Evolutionary conservation across 2,329 filamentous ascomycete species (phyloP), one percentile per base, ranked within the genome.

Genomic region (Gaeumannomyces tritici): DNA sequence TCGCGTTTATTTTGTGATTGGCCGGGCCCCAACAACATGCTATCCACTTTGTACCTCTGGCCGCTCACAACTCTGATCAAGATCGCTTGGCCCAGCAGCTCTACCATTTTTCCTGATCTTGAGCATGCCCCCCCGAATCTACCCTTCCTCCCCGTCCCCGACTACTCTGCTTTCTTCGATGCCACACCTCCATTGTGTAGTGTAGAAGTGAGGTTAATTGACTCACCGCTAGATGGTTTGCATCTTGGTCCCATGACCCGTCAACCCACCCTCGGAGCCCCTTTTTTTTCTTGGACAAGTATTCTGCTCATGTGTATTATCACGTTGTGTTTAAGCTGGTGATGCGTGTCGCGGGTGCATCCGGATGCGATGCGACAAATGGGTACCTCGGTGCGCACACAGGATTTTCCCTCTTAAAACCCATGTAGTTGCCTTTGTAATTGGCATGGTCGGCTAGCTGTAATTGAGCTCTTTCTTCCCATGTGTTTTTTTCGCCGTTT

Each of bases 1-100:
- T 63, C 21, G 60, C 67, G 69, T 69, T 73, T 69, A n/a, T 76
- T 77, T 77, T 77, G 69, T 77, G 71, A 78, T 77, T 78, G 75
- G 75, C 60, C 70, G 56, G n/a, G 66, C 64, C 65, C 65, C 69
- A 67, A 70, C 69, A 62, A 68, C 70, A 70, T 54, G 61, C 66
- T 65, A 69, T 69, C 67, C 65, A 67, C 68, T 66, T 68, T 69
- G 69, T 71, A 71, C 67, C 67, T 70, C 67, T 62, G 59, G 65
- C 62, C 35, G 35, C 35, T 42, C 66, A 58, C 68, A 69, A 69
- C 54, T 27, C 54, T 24, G 54, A 55, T 55, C 54, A 55, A 24
- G 51, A n/a, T 24, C 12, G 51, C n/a, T 27, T 9, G 51, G 13
- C 54, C 54, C 26, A 24, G 26, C n/a, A 55, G 54, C 54, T 55